A percentile compares a stretch with the other conserved stretches of the same genome.
Conservation (phyloP, 1,139 yeast genomes). For the Geotrichum fermentans region DNA sequence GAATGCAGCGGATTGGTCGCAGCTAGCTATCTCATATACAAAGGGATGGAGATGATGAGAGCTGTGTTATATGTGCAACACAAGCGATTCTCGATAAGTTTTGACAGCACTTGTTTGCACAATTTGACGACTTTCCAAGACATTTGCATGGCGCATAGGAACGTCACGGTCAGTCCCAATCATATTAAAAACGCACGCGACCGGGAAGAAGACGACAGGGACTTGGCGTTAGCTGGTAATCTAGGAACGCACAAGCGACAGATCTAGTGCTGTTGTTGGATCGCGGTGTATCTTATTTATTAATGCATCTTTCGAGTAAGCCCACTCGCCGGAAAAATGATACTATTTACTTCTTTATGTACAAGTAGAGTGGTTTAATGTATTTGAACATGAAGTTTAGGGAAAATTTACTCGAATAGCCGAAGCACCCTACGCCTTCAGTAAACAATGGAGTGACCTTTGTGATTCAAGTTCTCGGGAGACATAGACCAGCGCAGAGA, state of each 20-base stretch:
- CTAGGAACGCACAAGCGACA: background rate
- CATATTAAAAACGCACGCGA: background rate
- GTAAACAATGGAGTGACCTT: no score
- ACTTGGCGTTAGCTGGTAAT: background rate
- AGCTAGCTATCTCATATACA: slow-evolving; percentile 32
- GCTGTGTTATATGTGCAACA: slow-evolving; percentile 33
- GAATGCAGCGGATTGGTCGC: slow-evolving; percentile 33
- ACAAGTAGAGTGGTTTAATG: no score
- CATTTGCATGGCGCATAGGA: slow-evolving; percentile 23
- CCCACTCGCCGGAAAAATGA: no score
- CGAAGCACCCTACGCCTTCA: no score
- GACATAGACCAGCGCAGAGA: no score
- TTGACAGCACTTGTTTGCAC: slow-evolving; percentile 27
- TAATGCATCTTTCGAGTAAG: no score
- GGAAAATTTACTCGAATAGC: no score
- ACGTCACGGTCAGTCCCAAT: background rate
- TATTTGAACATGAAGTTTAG: no score
- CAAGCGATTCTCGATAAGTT: slow-evolving; percentile 29
- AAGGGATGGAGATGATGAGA: slow-evolving; percentile 23
- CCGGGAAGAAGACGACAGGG: background rate
- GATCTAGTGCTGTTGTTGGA: no score
- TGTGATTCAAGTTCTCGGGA: no score
- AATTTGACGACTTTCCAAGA: slow-evolving; percentile 27
- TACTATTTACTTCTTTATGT: no score
- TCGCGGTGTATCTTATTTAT: no score